Percentiles rank a stretch among this genome's conserved stretches.
Evolutionary conservation across 306 rosid species (phyloP).

Genomic region (Acacia crassicarpa): DNA sequence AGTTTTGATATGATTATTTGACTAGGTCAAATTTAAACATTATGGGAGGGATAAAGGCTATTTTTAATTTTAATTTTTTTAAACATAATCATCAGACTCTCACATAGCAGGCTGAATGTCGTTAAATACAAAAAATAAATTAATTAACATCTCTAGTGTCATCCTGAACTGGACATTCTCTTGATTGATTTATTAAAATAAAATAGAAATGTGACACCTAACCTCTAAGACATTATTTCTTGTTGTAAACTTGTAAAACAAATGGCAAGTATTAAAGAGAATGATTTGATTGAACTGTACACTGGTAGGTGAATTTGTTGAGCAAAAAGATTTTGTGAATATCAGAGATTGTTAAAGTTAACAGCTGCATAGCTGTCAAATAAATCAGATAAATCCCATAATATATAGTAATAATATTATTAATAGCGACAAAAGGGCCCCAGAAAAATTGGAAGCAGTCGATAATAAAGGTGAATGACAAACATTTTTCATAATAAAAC

Average conservation of each 20-base stretch:
- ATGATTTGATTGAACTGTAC: background rate
- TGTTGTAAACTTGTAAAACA: background rate
- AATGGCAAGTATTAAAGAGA: background rate
- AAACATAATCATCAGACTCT: background rate
- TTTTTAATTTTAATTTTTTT: background rate
- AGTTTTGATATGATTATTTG: too few relatives aligned
- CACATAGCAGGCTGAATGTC: background rate
- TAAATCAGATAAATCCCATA: background rate
- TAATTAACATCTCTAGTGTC: background rate
- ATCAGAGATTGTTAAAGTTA: background rate
- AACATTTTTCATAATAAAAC: background rate
- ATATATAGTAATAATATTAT: background rate
- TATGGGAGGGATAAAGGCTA: too few relatives aligned
- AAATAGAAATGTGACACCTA: background rate
- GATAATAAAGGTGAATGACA: background rate
- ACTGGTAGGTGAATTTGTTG: background rate
- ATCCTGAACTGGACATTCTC: too few relatives aligned
- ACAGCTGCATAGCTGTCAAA: background rate
- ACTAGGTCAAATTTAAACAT: too few relatives aligned
- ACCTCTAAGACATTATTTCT: background rate
- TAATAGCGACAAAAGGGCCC: background rate
- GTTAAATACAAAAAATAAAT: background rate
- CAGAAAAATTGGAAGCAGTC: background rate
- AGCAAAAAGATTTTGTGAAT: background rate
- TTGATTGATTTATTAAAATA: too few relatives aligned